Evolutionary conservation across 1,284 basidiomycete species (phyloP), one percentile per base, ranked within the genome.

Genomic region (Cryptococcus sp.): DNA sequence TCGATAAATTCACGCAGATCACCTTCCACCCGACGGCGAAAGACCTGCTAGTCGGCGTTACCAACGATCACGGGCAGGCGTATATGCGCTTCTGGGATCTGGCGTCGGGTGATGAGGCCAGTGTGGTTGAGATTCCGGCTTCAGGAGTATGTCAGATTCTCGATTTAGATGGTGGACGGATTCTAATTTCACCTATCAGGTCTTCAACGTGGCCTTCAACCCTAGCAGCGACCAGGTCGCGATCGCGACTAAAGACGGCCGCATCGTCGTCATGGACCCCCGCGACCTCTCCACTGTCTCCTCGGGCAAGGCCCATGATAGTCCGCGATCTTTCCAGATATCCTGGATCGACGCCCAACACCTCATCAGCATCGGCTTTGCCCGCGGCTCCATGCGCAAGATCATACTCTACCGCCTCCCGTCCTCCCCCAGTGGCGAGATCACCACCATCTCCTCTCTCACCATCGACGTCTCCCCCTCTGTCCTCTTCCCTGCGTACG

Each of bases 391-490:
- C 1, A 70, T 72, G 52, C 69, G 80, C 36, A 77, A 80, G 53
- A 67, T 81, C 46, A 71, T 76, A 46, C 64, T 80, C 7, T 78
- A 78, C 65, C 11, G 54, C 0, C 46, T 79, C 23, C 45, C 42
- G 11, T 33, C 39, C 1, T 40, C 57, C 0, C 13, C 44, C 2
- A 50, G 53, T 12, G 50, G 55, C 1, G 57, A 57, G 7, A 53
- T 77, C 18, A 53, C 60, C 7, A 68, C 61, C 3, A 46, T 76
- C 13, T 67, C 67, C 3, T 67, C 67, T 4, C 44, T 72, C 0
- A 61, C 65, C 1, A 72, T 81, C 33, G 80, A 81, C 58, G 72
- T 78, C 12, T 80, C 79, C 2, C 80, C 80, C 1, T 73, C 79
- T 0, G 73, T 79, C 0, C 67, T 81, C 8, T 79, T 79, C 67